A percentile compares a stretch with the other conserved stretches of the same genome.
These are phyloP conservation scores for Trypanosoma congolense DNA, from an alignment of 208 protist species.

Conservation along the genomic window DNA sequence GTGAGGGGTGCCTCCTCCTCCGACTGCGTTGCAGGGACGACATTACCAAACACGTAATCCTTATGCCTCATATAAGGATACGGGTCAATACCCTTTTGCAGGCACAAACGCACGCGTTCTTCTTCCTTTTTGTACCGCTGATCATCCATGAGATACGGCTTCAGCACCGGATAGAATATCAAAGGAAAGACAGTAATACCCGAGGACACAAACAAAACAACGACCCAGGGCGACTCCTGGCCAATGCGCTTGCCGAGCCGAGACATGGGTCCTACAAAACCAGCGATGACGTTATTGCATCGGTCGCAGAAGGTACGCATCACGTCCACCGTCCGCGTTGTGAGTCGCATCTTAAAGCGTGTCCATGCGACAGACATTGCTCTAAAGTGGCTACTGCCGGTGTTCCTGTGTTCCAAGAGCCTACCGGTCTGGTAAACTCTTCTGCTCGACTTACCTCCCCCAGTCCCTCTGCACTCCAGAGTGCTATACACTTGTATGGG, in stretches of 20 bases:
- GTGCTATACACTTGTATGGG: not conserved
- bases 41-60: conserved; percentile 78
- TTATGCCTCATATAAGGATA: conserved; percentile 86
- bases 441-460: not conserved
- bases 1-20: conserved; percentile 42
- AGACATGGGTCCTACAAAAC: conserved; percentile 36
- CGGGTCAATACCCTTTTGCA: conserved; percentile 89
- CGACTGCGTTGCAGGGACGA: conserved; percentile 22
- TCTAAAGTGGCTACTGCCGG: not conserved
- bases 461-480: not conserved
- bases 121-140: conserved; percentile 50
- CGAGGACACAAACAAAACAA: conserved; percentile 39
- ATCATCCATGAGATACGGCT: conserved; percentile 50
- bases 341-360: conserved; percentile 70
- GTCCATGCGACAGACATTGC: conserved; percentile 73
- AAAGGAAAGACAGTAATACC: conserved; percentile 46
- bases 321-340: conserved; percentile 42
- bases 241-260: conserved; percentile 36
- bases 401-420: not conserved
- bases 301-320: conserved; percentile 62
- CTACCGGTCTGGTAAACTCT: not conserved
- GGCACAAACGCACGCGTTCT: conserved; percentile 81
- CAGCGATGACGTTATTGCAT: conserved; percentile 45
- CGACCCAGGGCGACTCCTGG: conserved; percentile 76
- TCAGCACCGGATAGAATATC: conserved; percentile 57